Base-by-base conservation (phyloP, 2,329 filamentous ascomycete species). In the Xylariaceae sp. region DNA sequence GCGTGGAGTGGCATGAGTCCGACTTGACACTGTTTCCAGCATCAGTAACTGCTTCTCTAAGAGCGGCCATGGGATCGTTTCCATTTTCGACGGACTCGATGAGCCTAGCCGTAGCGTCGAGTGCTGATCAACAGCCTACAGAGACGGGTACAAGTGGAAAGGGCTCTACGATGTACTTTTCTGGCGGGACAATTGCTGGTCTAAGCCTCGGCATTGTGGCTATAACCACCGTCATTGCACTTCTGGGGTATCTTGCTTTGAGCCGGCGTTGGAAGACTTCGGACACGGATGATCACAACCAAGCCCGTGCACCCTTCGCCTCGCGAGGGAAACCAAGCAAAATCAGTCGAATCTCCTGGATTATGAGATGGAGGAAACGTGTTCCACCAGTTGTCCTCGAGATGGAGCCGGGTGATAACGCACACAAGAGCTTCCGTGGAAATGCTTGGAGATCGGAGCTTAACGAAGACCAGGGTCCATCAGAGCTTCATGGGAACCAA, bases 241-340 rank as follows among this genome's bases (percentile, higher is more conserved):
- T 32, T 12, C n/a, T 47, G 18, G 45, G 45, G 14, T 47, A 41
- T 38, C 22, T 47, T n/a, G 45, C 45, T 14, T 12, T 27, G 6
- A 14, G 5, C 17, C 45, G 27, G 14, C 36, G 45, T 12, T 42
- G 35, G 45, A 12, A 33, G 22, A 30, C 9, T 11, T 11, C 18
- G 41, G 35, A 14, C 15, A 12, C 33, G 10, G 33, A 10, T 14
- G 15, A 12, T 15, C 15, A 36, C 10, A 4, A 36, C 12, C 15
- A 36, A 5, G 5, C 33, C 12, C 4, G 4, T 14, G 33, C 15
- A 36, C 15, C 33, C 12, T 12, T 10, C 15, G 12, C 3, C 12
- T 36, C 33, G 10, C 15, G 12, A 14, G 33, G 33, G 9, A 36
- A 36, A 36, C 9, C 12, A 10, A 36, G 10, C 33, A 36, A 15